Percentiles rank a stretch among this genome's conserved stretches.
Conservation (phyloP, 345 rosid genomes). For the Eucalyptus sp. region DNA sequence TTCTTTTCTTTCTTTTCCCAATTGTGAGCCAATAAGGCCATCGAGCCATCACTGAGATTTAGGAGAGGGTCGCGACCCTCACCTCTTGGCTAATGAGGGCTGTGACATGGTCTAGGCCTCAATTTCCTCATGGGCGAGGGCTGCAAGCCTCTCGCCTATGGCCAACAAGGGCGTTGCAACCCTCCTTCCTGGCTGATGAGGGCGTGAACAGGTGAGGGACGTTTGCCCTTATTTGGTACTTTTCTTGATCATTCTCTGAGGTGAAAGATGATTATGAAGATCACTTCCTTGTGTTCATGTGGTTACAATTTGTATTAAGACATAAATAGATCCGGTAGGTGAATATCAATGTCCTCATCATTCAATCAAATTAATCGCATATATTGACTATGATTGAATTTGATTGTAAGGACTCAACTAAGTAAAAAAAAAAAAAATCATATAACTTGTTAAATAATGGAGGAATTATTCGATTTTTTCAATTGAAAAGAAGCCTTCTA, state of each 20-base stretch:
- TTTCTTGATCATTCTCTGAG: neutral
- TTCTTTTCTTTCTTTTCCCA: neutral
- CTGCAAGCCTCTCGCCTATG: too few species aligned
- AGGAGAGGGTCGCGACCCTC: accelerated
- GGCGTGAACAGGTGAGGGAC: accelerated
- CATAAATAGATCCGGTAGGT: neutral
- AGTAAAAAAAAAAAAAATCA: neutral
- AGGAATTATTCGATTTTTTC: neutral
- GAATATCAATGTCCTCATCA: neutral
- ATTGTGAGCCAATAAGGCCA: neutral
- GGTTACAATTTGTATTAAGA: neutral
- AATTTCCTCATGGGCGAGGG: neutral
- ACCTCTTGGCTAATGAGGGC: neutral
- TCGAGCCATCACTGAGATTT: neutral
- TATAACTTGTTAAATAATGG: neutral
- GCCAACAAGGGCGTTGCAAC: neutral
- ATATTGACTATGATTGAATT: neutral
- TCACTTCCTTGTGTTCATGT: neutral
- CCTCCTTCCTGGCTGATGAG: accelerated
- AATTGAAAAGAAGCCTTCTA: neutral
- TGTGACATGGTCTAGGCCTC: neutral
- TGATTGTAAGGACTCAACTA: neutral
- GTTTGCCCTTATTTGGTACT: neutral
- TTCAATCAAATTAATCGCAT: neutral
- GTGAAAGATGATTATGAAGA: neutral